Evolutionary conservation across 345 rosid species (phyloP).

Genomic region (Eucalyptus coolabah): DNA sequence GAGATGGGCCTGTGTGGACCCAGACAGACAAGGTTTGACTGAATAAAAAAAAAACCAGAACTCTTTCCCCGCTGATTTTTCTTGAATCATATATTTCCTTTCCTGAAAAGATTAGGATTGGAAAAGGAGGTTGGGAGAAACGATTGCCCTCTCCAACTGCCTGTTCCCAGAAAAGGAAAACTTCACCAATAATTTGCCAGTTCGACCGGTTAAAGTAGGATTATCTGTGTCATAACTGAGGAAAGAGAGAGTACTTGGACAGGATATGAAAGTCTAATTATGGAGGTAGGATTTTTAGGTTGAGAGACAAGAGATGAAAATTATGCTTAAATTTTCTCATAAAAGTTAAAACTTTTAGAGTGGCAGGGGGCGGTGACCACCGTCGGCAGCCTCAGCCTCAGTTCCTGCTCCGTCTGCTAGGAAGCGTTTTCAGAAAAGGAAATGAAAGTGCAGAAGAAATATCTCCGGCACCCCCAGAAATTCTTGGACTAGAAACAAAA

Average conservation of each 20-base stretch:
- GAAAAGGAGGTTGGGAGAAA: not conserved
- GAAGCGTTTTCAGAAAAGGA: not conserved
- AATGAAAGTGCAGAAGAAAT: not conserved
- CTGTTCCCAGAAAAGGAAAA: not conserved
- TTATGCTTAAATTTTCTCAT: not conserved
- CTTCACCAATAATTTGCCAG: not conserved
- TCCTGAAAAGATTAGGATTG: not conserved
- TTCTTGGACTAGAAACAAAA: not conserved
- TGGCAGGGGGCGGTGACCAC: not conserved
- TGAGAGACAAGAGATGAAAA: not conserved
- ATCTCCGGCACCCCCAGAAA: not conserved
- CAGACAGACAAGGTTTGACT: not conserved
- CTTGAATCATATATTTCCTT: not conserved
- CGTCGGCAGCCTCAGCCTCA: not conserved
- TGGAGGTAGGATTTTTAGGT: not conserved
- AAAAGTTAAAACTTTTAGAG: not conserved
- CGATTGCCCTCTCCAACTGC: not conserved
- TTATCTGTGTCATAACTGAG: not conserved
- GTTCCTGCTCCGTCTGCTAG: not conserved
- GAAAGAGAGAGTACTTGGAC: not conserved
- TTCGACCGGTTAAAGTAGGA: not conserved
- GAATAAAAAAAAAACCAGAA: not conserved
- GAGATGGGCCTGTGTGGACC: not conserved
- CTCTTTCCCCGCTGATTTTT: not conserved
- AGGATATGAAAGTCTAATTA: not conserved